These are phyloP conservation scores for Coemansia sp. DNA, from an alignment of 192 early-diverging fungal species.

Conservation along the genomic window DNA sequence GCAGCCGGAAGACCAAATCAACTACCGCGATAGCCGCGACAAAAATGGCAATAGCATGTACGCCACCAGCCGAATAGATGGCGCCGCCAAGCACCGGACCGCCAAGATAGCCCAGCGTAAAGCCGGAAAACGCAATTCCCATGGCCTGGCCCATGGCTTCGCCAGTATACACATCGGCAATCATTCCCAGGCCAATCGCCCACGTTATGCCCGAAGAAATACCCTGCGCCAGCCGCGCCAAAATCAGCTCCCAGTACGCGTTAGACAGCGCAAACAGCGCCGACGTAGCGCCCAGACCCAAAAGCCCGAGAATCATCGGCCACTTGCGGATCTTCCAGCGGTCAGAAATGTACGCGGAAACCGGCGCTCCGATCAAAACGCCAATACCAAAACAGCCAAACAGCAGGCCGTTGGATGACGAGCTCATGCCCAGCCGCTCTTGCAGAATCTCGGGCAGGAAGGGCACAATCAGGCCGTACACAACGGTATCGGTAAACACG, in stretches of 20 bases:
- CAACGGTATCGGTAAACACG: constrained; percentile 64
- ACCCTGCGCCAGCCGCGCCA: constrained; percentile 72
- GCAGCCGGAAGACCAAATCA: constrained; percentile 61
- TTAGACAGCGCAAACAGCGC: constrained; percentile 62
- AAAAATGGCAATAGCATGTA: constrained; percentile 67
- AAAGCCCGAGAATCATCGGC: constrained; percentile 73
- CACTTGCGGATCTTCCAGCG: constrained; percentile 67
- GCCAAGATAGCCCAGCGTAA: constrained; percentile 66
- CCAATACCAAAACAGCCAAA: constrained; percentile 73
- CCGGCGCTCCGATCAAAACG: constrained; percentile 59
- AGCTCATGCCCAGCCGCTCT: constrained; percentile 57
- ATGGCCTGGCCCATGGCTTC: constrained; percentile 67
- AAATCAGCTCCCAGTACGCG: constrained; percentile 63
- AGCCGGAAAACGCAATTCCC: constrained; percentile 66
- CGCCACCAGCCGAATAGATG: constrained; percentile 65
- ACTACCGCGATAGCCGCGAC: constrained; percentile 58
- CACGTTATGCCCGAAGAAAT: constrained; percentile 71
- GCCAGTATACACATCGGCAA: constrained; percentile 68
- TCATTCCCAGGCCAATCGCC: constrained; percentile 69
- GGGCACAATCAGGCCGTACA: constrained; percentile 73
- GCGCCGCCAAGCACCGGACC: constrained; percentile 68
- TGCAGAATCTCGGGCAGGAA: constrained; percentile 66
- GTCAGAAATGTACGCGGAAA: constrained; percentile 73
- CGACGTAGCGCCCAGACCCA: constrained; percentile 62
- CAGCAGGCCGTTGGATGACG: constrained; percentile 62